Base-by-base conservation (phyloP, 306 rosid species). In the Herpetospermum pedunculosum region DNA sequence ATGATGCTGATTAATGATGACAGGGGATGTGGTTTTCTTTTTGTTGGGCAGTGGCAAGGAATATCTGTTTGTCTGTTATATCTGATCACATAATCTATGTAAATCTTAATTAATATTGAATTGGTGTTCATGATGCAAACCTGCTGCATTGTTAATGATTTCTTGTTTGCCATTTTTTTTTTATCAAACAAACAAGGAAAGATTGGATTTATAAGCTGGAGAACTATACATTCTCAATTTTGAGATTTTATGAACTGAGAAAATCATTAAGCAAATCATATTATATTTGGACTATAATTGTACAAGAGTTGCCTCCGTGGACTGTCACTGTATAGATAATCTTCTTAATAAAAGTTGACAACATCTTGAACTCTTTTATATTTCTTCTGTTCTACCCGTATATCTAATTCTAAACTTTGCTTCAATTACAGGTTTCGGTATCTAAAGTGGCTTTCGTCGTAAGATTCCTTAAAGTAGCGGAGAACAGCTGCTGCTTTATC, bases 381-480 rank as follows among this genome's bases (percentile, higher is more conserved):
- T 11, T 26, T 68, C 8, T 38, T 38, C 21, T 70, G 74, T 30
- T 16, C 58, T 46, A 46, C 11, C 2, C 16, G 6, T 21, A 14
- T 14, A 25, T 41, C 37, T 41, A 11, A 62, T 13, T 40, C 2
- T 65, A 47, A 70, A 8, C 52, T 8, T 26, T 47, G 40, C 47
- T 46, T 18, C 15, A 18, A 0, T 16, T 21, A 28, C 58, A 70
- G 74, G 18, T 28, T 46, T 70, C 41, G 18, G 58, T 16, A 63
- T 35, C 43, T n/a, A 3, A 59, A 35, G 72, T 21, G 32, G 29
- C 21, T 64, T 64, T 40, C 16, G 4, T 5, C 75, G 18, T 47
- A 19, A 10, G 32, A 82, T 84, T 75, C 76, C 78, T 71, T 77
- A 75, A 83, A 82, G 82, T 57, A 48, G 49, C 21, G 40, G 26